Evolutionary conservation across 106 monocot species (phyloP), one percentile per base, ranked within the genome.

Genomic region (Xerophyta viscosa): DNA sequence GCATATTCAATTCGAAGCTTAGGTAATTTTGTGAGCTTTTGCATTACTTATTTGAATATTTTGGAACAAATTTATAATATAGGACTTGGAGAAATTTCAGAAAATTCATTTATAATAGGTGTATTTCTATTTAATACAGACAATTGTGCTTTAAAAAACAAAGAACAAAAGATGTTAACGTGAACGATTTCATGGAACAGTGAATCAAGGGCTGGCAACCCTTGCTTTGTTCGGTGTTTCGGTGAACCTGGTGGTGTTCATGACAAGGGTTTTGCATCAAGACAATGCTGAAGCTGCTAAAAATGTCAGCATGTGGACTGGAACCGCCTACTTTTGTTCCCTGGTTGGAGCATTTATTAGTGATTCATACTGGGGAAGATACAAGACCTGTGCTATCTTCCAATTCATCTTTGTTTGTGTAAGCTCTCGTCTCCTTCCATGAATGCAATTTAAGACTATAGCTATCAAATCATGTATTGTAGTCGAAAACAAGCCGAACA

Each of bases 361-460:
- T 46, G 83, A 84, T 43, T 84, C 83, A n/a, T 84, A 78, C 39
- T 84, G 77, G 83, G 78, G 83, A 28, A 59, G 83, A 66, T 84
- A 78, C 71, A 84, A 64, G 52, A 78, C 83, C 20, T 71, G 71
- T 39, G 57, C 62, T 23, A 30, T 84, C 59, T 84, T 84, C 59
- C 83, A 84, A 48, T 4, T 84, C 58, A 54, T 78, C 27, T 78
- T 84, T 24, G 45, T 78, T 8, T 17, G 49, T 49, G 83, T 84
- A 75, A 66, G 83, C 21, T n/a, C n/a, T n/a, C n/a, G n/a, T n/a
- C n/a, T n/a, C n/a, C n/a, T n/a, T n/a, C n/a, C n/a, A n/a, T n/a
- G n/a, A n/a, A n/a, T n/a, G n/a, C n/a, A n/a, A n/a, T n/a, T n/a
- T n/a, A n/a, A n/a, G n/a, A n/a, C n/a, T n/a, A n/a, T n/a, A n/a